A percentile compares a stretch with the other conserved stretches of the same genome.
These are phyloP conservation scores for Zymoseptoria brevis DNA, from an alignment of 2,329 filamentous ascomycete species.

Conservation along the genomic window DNA sequence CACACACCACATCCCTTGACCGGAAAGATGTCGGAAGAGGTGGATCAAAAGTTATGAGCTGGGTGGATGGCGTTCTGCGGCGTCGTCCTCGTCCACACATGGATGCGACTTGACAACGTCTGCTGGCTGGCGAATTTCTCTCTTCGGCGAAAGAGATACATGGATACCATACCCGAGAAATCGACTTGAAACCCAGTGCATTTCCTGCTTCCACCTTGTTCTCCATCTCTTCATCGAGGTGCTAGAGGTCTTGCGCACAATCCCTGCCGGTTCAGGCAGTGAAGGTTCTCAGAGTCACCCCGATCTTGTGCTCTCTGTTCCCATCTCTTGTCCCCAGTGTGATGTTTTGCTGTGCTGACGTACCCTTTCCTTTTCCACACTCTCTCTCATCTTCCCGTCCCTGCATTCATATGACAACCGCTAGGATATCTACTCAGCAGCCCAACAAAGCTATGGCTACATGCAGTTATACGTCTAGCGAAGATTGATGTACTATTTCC, in stretches of 20 bases:
- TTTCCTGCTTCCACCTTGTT: not conserved
- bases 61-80: not conserved
- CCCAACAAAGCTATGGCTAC: not conserved
- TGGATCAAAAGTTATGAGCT: not conserved
- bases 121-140: not conserved
- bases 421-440: constrained; percentile 2
- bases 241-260: not conserved
- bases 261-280: not conserved
- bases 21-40: not conserved
- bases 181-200: not conserved
- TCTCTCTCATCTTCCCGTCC: not conserved
- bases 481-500: not conserved
- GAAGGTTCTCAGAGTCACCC: not conserved
- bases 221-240: not conserved
- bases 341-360: not conserved
- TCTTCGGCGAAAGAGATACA: not conserved
- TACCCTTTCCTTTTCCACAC: not conserved
- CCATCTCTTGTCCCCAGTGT: not conserved
- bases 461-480: constrained; percentile 2
- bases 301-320: not conserved
- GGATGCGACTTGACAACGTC: not conserved
- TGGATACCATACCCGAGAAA: not conserved
- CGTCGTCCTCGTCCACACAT: not conserved
- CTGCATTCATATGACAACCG: not conserved
- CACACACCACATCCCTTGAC: not conserved